Conservation (phyloP, 352 stramenopile species). For the Pythium guiyangense region DNA sequence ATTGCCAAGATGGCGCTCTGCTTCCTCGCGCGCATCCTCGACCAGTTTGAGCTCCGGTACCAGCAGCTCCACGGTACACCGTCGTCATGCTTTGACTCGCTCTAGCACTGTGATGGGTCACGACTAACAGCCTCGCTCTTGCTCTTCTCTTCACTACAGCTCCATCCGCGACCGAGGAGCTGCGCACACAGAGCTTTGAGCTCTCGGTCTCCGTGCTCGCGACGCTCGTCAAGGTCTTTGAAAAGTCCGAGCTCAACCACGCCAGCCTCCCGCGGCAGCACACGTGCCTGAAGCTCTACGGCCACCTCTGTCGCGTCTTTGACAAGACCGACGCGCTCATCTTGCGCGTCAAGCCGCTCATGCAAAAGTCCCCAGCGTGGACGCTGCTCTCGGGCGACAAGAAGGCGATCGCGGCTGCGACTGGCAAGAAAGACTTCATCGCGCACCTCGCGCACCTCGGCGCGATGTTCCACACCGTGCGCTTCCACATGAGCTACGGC, state of each 20-base stretch:
- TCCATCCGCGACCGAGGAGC: neutral
- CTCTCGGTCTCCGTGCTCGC: slow-evolving; percentile 34
- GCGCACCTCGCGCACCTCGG: slow-evolving; percentile 45
- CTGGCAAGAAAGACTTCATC: slow-evolving; percentile 46
- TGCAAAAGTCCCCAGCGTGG: slow-evolving; percentile 55
- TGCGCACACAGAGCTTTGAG: slow-evolving; percentile 44
- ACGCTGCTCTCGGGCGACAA: slow-evolving; percentile 36
- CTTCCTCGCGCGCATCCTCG: slow-evolving; percentile 51
- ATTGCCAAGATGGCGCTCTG: slow-evolving; percentile 58
- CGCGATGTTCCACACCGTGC: slow-evolving; percentile 51
- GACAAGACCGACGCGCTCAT: slow-evolving; percentile 41
- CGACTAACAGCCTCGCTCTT: neutral
- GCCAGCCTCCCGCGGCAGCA: slow-evolving; percentile 42
- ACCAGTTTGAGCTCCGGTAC: slow-evolving; percentile 54
- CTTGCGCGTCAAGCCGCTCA: slow-evolving; percentile 24
- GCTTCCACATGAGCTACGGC: slow-evolving; percentile 36
- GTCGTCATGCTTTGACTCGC: too few relatives aligned
- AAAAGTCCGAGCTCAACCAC: slow-evolving; percentile 45
- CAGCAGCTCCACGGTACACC: slow-evolving; percentile 7
- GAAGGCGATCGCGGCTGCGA: slow-evolving; percentile 35
- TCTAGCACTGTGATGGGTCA: neutral
- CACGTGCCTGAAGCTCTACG: slow-evolving; percentile 55
- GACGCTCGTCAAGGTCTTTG: slow-evolving; percentile 42
- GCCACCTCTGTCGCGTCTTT: slow-evolving; percentile 48
- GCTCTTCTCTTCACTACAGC: neutral